Evolutionary conservation across 2,329 filamentous ascomycete species (phyloP), one percentile per base, ranked within the genome.

Genomic region (Daldinia sp.): DNA sequence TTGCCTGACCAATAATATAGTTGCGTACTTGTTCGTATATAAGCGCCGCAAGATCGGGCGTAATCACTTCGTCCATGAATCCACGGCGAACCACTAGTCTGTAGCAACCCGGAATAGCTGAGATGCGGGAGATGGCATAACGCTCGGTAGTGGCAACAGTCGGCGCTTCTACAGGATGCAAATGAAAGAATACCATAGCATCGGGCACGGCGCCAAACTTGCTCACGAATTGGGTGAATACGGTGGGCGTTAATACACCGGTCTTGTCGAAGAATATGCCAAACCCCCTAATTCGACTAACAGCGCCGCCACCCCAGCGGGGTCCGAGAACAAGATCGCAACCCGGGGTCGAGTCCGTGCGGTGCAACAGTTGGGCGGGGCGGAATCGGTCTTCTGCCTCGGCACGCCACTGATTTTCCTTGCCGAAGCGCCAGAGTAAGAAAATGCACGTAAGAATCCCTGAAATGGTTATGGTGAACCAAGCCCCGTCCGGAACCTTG

Each of bases 231-330:
- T 94, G 90, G 3, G 88, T 87, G 77, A 93, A 93, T 9, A 91
- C 89, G 6, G 85, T 86, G 1, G 90, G 91, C 0, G 87, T 88
- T 4, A 86, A 85, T 41, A 88, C 85, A 48, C 92, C 91, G 0
- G 87, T 85, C 79, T 94, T 94, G 80, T 94, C 92, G 77, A 94
- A 93, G 81, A 93, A 94, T 61, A 94, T 89, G 1, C 90, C 92
- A 6, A 88, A 85, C 30, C 84, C 92, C 63, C 82, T 83, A 59
- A 88, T 86, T 0, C 80, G 81, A 30, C 82, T 84, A 7, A 84
- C 72, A 13, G 77, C 71, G 2, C 82, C 81, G 44, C 82, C 81
- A 50, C 83, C 83, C 78, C 79, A 84, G 35, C 79, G 78, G 1
- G 78, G 75, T 0, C 78, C 74, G 5, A 84, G 75, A 4, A 73